Conservation (phyloP, 2,329 filamentous ascomycete species). For the Colletotrichum simmondsii region DNA sequence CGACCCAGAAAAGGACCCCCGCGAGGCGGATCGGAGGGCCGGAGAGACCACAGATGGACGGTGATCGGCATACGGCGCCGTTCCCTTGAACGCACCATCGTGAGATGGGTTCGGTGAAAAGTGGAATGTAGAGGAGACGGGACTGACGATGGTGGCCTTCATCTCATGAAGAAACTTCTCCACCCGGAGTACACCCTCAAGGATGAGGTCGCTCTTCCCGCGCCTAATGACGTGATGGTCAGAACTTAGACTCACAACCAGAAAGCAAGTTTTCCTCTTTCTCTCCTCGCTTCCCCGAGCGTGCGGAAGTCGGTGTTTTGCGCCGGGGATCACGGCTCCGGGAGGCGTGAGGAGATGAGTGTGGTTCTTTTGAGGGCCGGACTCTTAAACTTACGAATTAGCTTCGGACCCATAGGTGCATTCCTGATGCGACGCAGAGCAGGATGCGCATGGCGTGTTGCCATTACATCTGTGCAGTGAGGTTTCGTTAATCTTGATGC, state of each 20-base stretch:
- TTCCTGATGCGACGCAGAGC: constrained; percentile 47
- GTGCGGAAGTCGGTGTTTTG: background rate
- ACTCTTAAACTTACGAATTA: constrained; percentile 50
- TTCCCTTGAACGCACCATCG: constrained; percentile 24
- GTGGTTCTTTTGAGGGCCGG: no score
- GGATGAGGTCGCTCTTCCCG: constrained; percentile 62
- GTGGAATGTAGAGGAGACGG: constrained; percentile 21
- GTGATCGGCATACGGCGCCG: constrained; percentile 16
- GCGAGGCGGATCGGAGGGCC: constrained; percentile 39
- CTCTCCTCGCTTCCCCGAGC: background rate
- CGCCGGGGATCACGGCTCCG: constrained; percentile 20
- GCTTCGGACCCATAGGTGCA: constrained; percentile 56
- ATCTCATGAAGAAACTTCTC: constrained; percentile 59
- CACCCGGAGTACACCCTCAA: constrained; percentile 60
- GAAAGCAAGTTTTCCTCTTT: background rate
- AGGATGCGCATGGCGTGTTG: constrained; percentile 55
- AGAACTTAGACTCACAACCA: background rate
- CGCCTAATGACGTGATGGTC: constrained; percentile 43
- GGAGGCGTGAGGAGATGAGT: no score
- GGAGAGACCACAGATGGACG: constrained; percentile 31
- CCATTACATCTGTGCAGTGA: constrained; percentile 56
- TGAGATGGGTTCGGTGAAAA: constrained; percentile 24
- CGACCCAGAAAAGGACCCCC: constrained; percentile 36
- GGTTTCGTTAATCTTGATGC: constrained; percentile 14
- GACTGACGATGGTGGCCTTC: constrained; percentile 50